Evolutionary conservation across 768 basidiomycete species (phyloP).

Genomic region (Boletus pseudopeckii): DNA sequence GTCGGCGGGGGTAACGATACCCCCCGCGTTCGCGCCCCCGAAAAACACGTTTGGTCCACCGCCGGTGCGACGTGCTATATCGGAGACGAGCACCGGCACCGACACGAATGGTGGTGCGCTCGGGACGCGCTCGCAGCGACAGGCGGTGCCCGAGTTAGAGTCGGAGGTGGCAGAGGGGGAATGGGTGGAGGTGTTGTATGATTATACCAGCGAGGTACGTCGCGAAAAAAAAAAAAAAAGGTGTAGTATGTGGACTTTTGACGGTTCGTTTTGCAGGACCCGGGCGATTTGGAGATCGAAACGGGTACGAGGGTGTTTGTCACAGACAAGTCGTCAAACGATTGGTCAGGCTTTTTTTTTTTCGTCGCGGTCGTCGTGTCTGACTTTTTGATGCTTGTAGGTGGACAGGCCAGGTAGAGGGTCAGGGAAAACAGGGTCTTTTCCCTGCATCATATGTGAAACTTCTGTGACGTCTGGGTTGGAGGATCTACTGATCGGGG

Average conservation of each 20-base stretch:
- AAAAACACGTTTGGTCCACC: conserved; percentile 52
- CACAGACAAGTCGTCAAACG: conserved; percentile 64
- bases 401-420: conserved; percentile 67
- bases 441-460: conserved; percentile 72
- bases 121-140: background rate
- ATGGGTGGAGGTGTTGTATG: conserved; percentile 79
- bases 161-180: conserved; percentile 47
- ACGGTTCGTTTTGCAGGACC: conserved; percentile 44
- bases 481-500: too few species aligned
- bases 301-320: conserved; percentile 60
- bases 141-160: conserved; percentile 15
- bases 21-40: conserved; percentile 39
- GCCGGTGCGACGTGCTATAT: conserved; percentile 40
- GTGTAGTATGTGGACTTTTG: background rate
- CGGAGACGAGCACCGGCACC: conserved; percentile 11
- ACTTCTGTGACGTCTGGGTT: conserved; percentile 36
- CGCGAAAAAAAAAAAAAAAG: background rate
- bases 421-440: conserved; percentile 54
- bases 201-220: conserved; percentile 61
- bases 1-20: conserved; percentile 38
- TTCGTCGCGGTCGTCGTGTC: background rate
- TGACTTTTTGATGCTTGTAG: conserved; percentile 32
- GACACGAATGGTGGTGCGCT: background rate
- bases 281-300: conserved; percentile 60
- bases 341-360: conserved; percentile 52